phyloP scores from a whole-genome alignment of 345 rosid species.

The Hirschfeldia incana region DNA sequence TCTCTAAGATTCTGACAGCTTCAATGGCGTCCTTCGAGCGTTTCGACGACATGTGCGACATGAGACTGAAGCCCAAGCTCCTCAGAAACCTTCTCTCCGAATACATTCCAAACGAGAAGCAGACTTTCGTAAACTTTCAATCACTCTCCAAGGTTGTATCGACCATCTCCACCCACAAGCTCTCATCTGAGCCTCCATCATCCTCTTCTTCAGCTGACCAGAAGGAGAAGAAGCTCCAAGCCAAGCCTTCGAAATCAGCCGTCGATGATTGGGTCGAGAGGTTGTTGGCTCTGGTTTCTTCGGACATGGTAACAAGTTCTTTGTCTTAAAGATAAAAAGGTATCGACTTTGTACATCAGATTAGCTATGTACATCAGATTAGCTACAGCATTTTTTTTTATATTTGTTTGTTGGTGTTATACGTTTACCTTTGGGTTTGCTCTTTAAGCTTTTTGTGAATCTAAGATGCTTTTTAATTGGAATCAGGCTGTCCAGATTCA shows the following conservation, averaged over 20 bases:
- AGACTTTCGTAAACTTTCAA: constrained; percentile 38
- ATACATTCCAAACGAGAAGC: constrained; percentile 58
- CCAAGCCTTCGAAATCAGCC: constrained; percentile 55
- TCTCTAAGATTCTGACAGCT: neutral
- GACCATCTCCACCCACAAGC: constrained; percentile 45
- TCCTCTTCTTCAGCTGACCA: constrained; percentile 28
- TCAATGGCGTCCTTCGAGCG: constrained; percentile 50
- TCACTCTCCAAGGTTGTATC: constrained; percentile 51
- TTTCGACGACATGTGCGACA: constrained; percentile 52
- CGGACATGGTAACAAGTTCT: constrained; percentile 48
- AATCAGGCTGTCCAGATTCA: constrained; percentile 68
- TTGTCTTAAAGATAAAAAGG: constrained; percentile 7
- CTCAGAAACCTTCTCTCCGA: constrained; percentile 57
- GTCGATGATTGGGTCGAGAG: constrained; percentile 70
- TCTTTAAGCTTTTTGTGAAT: no score
- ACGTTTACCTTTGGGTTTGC: no score
- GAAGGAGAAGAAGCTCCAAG: constrained; percentile 38
- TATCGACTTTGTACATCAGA: neutral
- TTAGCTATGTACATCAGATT: no score
- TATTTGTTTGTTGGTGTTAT: neutral
- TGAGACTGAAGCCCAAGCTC: constrained; percentile 56
- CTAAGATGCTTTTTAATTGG: constrained; percentile 14
- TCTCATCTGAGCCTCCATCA: constrained; percentile 50
- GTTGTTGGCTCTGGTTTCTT: constrained; percentile 47
- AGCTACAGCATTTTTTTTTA: neutral